Evolutionary conservation across 1,139 yeast species (phyloP).

Genomic region (Meyerozyma sp.): DNA sequence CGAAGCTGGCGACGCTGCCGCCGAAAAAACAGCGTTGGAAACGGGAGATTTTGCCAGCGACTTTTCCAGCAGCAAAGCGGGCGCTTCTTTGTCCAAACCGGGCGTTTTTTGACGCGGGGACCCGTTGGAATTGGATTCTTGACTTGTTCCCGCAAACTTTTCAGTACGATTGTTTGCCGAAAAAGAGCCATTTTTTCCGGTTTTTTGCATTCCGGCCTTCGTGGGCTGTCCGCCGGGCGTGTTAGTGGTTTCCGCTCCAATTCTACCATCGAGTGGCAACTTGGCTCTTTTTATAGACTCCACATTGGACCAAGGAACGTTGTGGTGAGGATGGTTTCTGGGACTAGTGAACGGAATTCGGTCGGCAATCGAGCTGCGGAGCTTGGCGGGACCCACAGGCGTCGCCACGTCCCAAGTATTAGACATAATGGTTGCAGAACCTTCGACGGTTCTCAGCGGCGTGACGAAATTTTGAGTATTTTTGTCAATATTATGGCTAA

Average conservation of each 20-base stretch:
- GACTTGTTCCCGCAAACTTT: too few relatives aligned
- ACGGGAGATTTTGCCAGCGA: neutral
- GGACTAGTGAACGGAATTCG: conserved; percentile 1
- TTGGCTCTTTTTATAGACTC: conserved; percentile 15
- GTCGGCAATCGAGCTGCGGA: neutral
- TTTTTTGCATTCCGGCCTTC: neutral
- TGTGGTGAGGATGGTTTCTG: neutral
- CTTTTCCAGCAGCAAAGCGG: too few relatives aligned
- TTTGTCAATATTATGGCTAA: neutral
- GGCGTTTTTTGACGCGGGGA: too few relatives aligned
- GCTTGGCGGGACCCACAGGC: neutral
- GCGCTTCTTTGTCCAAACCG: too few relatives aligned
- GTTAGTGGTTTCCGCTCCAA: neutral
- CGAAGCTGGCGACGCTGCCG: neutral
- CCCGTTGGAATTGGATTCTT: too few relatives aligned
- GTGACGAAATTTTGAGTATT: neutral
- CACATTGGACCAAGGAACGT: conserved; percentile 10
- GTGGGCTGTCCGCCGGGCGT: neutral
- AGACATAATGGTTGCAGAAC: neutral
- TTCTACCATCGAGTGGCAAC: conserved; percentile 11
- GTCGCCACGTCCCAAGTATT: neutral
- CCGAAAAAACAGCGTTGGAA: neutral
- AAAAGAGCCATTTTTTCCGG: too few relatives aligned
- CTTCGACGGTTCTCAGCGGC: neutral
- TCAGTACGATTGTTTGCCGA: too few relatives aligned